These are phyloP conservation scores for Dioscorea zingiberensis DNA, from an alignment of 106 monocot species.

Conservation along the genomic window DNA sequence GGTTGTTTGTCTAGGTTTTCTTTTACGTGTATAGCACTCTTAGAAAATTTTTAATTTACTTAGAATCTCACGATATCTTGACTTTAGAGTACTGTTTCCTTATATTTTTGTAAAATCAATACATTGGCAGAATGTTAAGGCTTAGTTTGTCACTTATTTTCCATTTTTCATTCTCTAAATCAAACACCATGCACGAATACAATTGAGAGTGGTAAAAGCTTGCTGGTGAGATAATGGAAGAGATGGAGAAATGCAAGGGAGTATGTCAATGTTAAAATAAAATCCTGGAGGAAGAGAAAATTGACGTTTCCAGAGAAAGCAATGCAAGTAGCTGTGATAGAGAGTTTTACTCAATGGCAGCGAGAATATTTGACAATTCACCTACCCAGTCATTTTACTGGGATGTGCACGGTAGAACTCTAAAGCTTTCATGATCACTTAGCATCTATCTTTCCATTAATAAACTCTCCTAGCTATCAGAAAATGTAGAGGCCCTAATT, in stretches of 20 bases:
- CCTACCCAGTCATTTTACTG: background rate
- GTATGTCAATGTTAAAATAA: conserved; percentile 21
- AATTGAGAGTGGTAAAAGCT: conserved; percentile 53
- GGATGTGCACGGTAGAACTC: background rate
- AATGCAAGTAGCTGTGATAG: conserved; percentile 50
- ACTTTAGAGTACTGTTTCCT: background rate
- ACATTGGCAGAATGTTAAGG: background rate
- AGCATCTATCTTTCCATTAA: background rate
- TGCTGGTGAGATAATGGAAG: conserved; percentile 38
- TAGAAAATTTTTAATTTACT: too few relatives aligned
- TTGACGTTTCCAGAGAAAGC: conserved; percentile 58
- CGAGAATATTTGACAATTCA: background rate
- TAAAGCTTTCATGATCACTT: background rate
- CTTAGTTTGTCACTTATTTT: background rate
- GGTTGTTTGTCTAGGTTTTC: too few relatives aligned
- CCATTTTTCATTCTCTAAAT: background rate
- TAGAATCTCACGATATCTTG: background rate
- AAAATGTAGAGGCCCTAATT: background rate
- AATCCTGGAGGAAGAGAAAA: conserved; percentile 40
- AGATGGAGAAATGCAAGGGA: conserved; percentile 64
- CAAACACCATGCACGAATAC: background rate
- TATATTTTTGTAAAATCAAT: background rate
- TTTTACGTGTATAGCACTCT: too few relatives aligned
- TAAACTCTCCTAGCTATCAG: background rate
- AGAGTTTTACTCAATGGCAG: conserved; percentile 46